A percentile compares a stretch with the other conserved stretches of the same genome.
These are phyloP conservation scores for Hemileia vastatrix DNA, from an alignment of 1,284 basidiomycete genomes.

Conservation along the genomic window DNA sequence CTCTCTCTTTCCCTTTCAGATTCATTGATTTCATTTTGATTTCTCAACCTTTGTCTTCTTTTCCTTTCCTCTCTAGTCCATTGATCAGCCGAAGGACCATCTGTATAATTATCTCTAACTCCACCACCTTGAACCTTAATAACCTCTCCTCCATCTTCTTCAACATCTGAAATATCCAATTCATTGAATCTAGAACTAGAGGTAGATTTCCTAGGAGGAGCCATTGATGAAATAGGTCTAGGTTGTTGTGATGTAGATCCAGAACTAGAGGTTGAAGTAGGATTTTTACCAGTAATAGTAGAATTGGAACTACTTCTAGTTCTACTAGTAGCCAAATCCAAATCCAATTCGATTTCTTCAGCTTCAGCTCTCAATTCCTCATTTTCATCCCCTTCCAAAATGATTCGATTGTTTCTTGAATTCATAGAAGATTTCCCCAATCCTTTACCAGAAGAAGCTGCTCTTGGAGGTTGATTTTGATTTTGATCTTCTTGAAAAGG, in stretches of 20 bases:
- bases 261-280: conserved; percentile 24
- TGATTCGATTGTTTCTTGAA: not conserved
- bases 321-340: conserved; percentile 21
- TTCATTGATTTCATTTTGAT: not conserved
- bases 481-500: no score
- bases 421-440: no score
- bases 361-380: conserved; percentile 8
- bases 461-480: not conserved
- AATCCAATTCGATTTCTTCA: not conserved
- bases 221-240: conserved; percentile 6
- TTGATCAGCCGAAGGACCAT: conserved; percentile 19
- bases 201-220: conserved; percentile 24
- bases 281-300: not conserved
- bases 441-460: conserved; percentile 1
- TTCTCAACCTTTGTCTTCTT: not conserved
- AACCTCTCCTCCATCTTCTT: not conserved
- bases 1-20: not conserved
- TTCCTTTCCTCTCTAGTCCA: conserved; percentile 24
- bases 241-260: not conserved
- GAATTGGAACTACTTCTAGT: not conserved
- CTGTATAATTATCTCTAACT: not conserved
- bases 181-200: conserved; percentile 32
- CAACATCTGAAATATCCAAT: conserved; percentile 25
- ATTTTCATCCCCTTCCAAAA: not conserved
- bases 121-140: not conserved